These are phyloP conservation scores for Triadica sebifera DNA, from an alignment of 345 rosid species.

Conservation along the genomic window DNA sequence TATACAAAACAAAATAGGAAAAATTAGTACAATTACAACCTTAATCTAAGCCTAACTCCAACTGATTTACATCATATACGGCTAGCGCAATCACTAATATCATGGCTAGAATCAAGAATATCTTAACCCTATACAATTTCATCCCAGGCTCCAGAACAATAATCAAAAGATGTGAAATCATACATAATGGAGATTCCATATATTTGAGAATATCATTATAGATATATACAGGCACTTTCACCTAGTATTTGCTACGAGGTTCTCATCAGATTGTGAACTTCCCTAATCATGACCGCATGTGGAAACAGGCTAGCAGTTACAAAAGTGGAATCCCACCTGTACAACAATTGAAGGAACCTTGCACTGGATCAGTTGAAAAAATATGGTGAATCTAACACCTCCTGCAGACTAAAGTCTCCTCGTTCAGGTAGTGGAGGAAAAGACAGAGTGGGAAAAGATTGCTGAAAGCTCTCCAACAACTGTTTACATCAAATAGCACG, in stretches of 20 bases:
- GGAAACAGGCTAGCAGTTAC: not conserved
- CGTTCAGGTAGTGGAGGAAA: slow-evolving; percentile 87
- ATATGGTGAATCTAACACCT: slow-evolving; percentile 80
- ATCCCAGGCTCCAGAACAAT: not conserved
- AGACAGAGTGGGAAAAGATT: slow-evolving; percentile 61
- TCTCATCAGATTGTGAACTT: not conserved
- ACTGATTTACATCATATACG: too few species aligned
- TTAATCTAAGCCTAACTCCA: too few species aligned
- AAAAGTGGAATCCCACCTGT: not conserved
- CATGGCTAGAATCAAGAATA: too few species aligned
- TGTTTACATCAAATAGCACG: slow-evolving; percentile 29
- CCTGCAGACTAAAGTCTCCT: slow-evolving; percentile 77
- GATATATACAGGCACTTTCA: slow-evolving; percentile 14
- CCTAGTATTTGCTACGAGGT: not conserved
- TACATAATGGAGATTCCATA: not conserved
- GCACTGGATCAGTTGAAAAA: slow-evolving; percentile 69
- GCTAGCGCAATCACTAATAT: too few species aligned
- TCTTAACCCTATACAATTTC: slow-evolving; percentile 12
- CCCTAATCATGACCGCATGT: slow-evolving; percentile 3
- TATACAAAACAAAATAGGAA: too few species aligned
- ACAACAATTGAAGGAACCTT: not conserved
- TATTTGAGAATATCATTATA: slow-evolving; percentile 3
- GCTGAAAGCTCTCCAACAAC: slow-evolving; percentile 84
- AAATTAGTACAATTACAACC: too few species aligned
- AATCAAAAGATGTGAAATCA: not conserved